Evolutionary conservation across 2,329 filamentous ascomycete species (phyloP).

Genomic region (Aureobasidium sp.): DNA sequence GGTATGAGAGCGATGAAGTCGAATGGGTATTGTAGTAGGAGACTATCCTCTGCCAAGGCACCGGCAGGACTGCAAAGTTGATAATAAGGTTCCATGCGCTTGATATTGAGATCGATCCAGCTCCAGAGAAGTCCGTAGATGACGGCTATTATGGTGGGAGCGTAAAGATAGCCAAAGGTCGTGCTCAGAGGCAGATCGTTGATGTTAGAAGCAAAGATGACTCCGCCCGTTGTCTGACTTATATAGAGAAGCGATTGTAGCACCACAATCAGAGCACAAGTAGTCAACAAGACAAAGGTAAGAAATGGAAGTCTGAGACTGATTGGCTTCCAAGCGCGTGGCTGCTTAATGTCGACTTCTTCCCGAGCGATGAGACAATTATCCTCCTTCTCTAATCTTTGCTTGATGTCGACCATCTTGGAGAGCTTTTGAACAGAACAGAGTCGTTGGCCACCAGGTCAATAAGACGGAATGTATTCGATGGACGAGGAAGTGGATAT

Average conservation of each 20-base stretch:
- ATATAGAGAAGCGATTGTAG: conserved; percentile 40
- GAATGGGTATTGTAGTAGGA: conserved; percentile 49
- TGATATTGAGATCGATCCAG: conserved; percentile 52
- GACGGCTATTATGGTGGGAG: conserved; percentile 47
- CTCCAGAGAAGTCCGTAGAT: conserved; percentile 50
- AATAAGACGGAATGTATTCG: neutral
- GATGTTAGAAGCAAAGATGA: conserved; percentile 31
- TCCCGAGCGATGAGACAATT: neutral
- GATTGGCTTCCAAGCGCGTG: neutral
- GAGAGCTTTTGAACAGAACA: neutral
- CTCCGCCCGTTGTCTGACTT: conserved; percentile 36
- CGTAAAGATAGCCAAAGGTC: conserved; percentile 40
- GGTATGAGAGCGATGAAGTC: conserved; percentile 40
- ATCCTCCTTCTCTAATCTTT: neutral
- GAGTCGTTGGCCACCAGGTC: neutral
- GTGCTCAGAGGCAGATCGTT: conserved; percentile 30
- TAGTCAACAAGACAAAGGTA: conserved; percentile 22
- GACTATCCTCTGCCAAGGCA: conserved; percentile 36
- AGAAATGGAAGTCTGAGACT: conserved; percentile 1
- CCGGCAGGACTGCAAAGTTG: conserved; percentile 45
- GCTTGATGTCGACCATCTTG: neutral
- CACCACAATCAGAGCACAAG: conserved; percentile 31
- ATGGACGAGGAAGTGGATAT: neutral
- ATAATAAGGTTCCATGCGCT: conserved; percentile 53
- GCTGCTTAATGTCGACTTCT: neutral